phyloP scores from a whole-genome alignment of 495 filamentous ascomycete genomes.

The Pseudoneurospora amorphoporcata region DNA sequence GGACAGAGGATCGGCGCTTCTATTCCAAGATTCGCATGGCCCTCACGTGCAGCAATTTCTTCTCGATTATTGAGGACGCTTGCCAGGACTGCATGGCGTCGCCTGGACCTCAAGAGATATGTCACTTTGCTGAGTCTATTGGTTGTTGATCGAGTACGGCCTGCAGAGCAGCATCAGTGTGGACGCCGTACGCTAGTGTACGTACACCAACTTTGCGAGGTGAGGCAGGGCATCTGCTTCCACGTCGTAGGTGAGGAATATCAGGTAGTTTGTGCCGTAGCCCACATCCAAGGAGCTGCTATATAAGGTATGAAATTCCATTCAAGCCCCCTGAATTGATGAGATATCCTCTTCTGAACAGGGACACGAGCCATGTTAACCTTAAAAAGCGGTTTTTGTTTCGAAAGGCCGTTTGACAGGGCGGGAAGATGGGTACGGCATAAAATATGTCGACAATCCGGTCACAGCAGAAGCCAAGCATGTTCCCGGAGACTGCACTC shows the following conservation, averaged over 20 bases:
- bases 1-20: conserved; percentile 8
- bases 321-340: conserved; percentile 3
- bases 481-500: conserved; percentile 24
- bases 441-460: conserved; percentile 40
- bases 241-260: conserved; percentile 1
- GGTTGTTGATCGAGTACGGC: neutral
- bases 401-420: conserved; percentile 18
- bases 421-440: conserved; percentile 29
- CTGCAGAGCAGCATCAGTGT: neutral
- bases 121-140: neutral
- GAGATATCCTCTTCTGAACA: conserved; percentile 17
- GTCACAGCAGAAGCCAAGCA: conserved; percentile 34
- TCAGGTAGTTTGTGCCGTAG: conserved; percentile 10
- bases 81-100: neutral
- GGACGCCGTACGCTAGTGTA: neutral
- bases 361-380: conserved; percentile 10
- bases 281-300: conserved; percentile 15
- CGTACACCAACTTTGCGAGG: neutral
- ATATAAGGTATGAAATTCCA: conserved; percentile 7
- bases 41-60: neutral
- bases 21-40: neutral
- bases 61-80: neutral
- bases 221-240: neutral
- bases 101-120: neutral
- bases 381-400: conserved; percentile 11